phyloP scores from a whole-genome alignment of 163 green algal genomes.

The Chlorella variabilis region DNA sequence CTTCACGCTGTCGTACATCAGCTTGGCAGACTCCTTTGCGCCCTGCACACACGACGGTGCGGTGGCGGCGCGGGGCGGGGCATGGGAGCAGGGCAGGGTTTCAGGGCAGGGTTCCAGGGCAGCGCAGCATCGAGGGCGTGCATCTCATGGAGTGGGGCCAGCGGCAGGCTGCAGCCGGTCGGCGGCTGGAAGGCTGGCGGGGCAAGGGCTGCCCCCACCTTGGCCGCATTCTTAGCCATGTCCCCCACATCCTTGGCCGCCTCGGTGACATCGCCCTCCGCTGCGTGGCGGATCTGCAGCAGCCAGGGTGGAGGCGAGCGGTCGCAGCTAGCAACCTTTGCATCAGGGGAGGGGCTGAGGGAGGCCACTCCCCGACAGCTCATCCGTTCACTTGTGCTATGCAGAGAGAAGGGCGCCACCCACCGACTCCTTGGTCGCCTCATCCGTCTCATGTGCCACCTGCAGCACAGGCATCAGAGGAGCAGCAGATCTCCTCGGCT shows the following conservation, averaged over 20 bases:
- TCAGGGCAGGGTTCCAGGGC: too few relatives aligned
- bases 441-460: conserved; percentile 28
- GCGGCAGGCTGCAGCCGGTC: too few relatives aligned
- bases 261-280: conserved; percentile 11
- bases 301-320: background rate
- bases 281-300: conserved; percentile 24
- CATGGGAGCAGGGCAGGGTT: background rate
- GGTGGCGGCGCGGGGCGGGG: background rate
- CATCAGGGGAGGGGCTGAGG: background rate
- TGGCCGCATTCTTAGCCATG: conserved; percentile 31
- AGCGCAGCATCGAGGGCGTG: too few relatives aligned
- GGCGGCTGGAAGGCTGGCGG: too few relatives aligned
- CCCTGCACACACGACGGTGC: background rate
- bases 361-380: too few relatives aligned
- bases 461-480: too few relatives aligned
- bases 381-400: too few relatives aligned
- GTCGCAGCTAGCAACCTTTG: background rate
- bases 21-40: conserved; percentile 25
- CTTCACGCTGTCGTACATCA: conserved; percentile 28
- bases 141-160: too few relatives aligned
- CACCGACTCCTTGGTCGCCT: conserved; percentile 36
- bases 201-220: conserved; percentile 2
- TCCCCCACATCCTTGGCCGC: background rate
- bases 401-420: too few relatives aligned
- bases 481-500: too few relatives aligned